A percentile compares a stretch with the other conserved stretches of the same genome.
Conservation (phyloP, 345 rosid species). For the Atalantia buxifolia region DNA sequence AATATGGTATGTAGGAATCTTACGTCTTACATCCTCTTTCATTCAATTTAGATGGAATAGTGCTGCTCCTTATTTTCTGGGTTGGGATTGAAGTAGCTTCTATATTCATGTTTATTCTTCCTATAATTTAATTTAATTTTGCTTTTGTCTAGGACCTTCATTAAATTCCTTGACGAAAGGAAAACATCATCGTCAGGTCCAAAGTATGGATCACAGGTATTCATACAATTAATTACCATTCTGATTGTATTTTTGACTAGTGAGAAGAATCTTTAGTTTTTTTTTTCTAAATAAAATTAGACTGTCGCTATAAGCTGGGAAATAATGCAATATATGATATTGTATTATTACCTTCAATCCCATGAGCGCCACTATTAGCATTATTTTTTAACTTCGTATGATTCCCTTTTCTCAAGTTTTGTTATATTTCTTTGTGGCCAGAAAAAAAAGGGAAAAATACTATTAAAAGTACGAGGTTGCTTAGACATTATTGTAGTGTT, state of each 20-base stretch:
- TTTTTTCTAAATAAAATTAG: no score
- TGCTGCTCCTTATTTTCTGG: neutral
- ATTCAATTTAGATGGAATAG: neutral
- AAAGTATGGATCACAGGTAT: conserved; percentile 88
- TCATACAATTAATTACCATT: neutral
- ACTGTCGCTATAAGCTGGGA: neutral
- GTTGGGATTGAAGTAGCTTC: neutral
- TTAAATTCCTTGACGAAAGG: conserved; percentile 80
- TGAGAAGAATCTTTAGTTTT: neutral
- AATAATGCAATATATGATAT: neutral
- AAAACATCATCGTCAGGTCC: conserved; percentile 62
- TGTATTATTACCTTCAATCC: neutral
- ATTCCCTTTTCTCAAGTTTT: neutral
- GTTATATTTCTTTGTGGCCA: neutral
- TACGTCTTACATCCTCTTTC: neutral
- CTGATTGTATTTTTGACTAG: neutral
- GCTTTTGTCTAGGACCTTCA: conserved; percentile 61
- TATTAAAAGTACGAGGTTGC: neutral
- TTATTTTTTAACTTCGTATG: neutral
- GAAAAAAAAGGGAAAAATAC: neutral
- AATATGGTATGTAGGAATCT: conserved; percentile 60
- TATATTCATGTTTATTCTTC: neutral
- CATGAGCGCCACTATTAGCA: neutral
- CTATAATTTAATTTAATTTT: neutral
- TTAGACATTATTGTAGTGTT: neutral